These are phyloP conservation scores for Lathyrus sativus DNA, from an alignment of 306 rosid genomes.

Conservation along the genomic window DNA sequence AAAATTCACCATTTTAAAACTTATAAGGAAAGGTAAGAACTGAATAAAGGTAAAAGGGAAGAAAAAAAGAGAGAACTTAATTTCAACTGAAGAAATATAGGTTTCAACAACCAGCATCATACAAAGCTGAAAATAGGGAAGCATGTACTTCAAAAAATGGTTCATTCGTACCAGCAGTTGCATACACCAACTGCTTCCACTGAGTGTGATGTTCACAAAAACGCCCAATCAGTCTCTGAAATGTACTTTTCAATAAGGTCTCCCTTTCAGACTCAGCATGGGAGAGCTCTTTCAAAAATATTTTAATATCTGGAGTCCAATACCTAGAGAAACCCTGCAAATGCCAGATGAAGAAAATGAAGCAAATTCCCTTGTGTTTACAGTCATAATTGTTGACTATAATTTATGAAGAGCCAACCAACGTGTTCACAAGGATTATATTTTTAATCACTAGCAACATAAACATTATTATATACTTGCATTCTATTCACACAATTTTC, in stretches of 20 bases:
- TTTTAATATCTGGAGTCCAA: constrained; percentile 85
- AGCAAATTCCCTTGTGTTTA: constrained; percentile 18
- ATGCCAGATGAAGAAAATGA: constrained; percentile 39
- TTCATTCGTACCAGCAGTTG: constrained; percentile 67
- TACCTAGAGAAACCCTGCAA: constrained; percentile 87
- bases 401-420: constrained; percentile 13
- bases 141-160: constrained; percentile 18
- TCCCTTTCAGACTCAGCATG: constrained; percentile 79
- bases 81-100: constrained; percentile 33
- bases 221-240: constrained; percentile 75
- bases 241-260: constrained; percentile 68
- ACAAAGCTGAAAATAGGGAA: constrained; percentile 3
- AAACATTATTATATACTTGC: constrained; percentile 7
- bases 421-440: constrained; percentile 10
- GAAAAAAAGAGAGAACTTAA: neutral
- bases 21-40: neutral
- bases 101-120: constrained; percentile 17
- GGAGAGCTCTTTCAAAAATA: constrained; percentile 61
- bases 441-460: constrained; percentile 5
- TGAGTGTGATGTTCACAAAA: constrained; percentile 74
- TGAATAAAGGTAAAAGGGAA: constrained; percentile 21
- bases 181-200: constrained; percentile 85
- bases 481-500: constrained; percentile 27
- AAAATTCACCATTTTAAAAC: constrained; percentile 24
- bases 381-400: constrained; percentile 8